Conservation (phyloP, 805 yeast genomes). For the Spencermartinsiella europaea region DNA sequence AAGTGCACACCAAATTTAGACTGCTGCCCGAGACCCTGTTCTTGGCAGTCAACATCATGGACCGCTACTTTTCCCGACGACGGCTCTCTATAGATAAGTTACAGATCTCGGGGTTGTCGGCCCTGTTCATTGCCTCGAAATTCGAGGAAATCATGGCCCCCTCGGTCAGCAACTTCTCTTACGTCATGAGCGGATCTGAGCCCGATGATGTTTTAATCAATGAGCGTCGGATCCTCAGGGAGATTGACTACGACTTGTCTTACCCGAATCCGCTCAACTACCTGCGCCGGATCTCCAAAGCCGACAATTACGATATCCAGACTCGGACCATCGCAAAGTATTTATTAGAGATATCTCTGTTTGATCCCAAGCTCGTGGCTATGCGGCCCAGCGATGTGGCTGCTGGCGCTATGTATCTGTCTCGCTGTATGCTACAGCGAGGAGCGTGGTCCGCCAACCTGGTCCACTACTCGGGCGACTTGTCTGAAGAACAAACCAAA, state of each 20-base stretch:
- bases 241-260: slow-evolving; percentile 66
- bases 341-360: slow-evolving; percentile 67
- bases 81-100: slow-evolving; percentile 70
- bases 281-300: slow-evolving; percentile 79
- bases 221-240: slow-evolving; percentile 71
- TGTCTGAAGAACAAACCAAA: slow-evolving; percentile 63
- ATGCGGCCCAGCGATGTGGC: slow-evolving; percentile 71
- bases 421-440: slow-evolving; percentile 66
- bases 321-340: slow-evolving; percentile 83
- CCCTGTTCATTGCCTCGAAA: slow-evolving; percentile 85
- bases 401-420: slow-evolving; percentile 83
- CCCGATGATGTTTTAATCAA: slow-evolving; percentile 79
- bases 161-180: slow-evolving; percentile 76
- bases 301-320: slow-evolving; percentile 82
- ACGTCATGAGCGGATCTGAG: slow-evolving; percentile 79
- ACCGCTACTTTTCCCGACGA: slow-evolving; percentile 73
- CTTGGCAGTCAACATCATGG: slow-evolving; percentile 80
- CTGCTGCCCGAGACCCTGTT: slow-evolving; percentile 81
- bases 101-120: slow-evolving; percentile 81
- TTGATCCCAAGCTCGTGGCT: slow-evolving; percentile 71
- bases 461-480: slow-evolving; percentile 89
- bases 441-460: slow-evolving; percentile 78
- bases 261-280: slow-evolving; percentile 91
- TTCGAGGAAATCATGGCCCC: slow-evolving; percentile 91
- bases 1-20: slow-evolving; percentile 78